Base-by-base conservation (phyloP, 2,329 filamentous ascomycete species). In the Colletotrichum caudatum region DNA sequence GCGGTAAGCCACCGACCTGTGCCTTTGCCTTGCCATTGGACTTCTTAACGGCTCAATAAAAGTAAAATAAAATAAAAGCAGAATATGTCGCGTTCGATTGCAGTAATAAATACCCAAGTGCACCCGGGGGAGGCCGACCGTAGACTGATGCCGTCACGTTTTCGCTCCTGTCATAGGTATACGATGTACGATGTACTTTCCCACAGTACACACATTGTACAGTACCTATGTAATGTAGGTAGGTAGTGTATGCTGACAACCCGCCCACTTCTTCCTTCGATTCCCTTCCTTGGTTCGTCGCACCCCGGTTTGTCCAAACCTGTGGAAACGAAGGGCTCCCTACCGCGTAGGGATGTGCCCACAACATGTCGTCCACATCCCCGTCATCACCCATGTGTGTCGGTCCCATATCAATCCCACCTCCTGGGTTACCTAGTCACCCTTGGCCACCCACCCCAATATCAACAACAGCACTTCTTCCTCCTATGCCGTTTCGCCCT, bases 261-360 rank as follows among this genome's bases (percentile, higher is more conserved):
- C 68, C 64, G 59, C 69, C 69, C 65, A 60, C 69, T 69, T 71
- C 65, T 69, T 71, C 59, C 65, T 69, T 71, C 69, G 69, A 69
- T 71, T 58, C 65, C 69, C 59, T 71, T 64, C 69, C 59, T 63
- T 64, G 69, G 69, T 71, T 71, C 69, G 65, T 63, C 39, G 59
- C 65, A 71, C 69, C 69, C 69, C 53, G 65, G 69, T 58, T 69
- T 62, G 69, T 59, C 65, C 65, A 69, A 71, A 65, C 58, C 69
- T 69, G 69, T 71, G 65, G 69, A 71, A 71, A 71, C 65, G 59
- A 69, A 64, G 46, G 37, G 59, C 69, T 71, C 65, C 65, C 59
- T 71, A 71, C 59, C 44, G 26, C 46, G 69, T 71, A 71, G 69
- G 69, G 69, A 71, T 71, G 41, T 64, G 69, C 48, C 69, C 59